These are phyloP conservation scores for Malassezia dermatis DNA, from an alignment of 1,284 basidiomycete species.

Conservation along the genomic window DNA sequence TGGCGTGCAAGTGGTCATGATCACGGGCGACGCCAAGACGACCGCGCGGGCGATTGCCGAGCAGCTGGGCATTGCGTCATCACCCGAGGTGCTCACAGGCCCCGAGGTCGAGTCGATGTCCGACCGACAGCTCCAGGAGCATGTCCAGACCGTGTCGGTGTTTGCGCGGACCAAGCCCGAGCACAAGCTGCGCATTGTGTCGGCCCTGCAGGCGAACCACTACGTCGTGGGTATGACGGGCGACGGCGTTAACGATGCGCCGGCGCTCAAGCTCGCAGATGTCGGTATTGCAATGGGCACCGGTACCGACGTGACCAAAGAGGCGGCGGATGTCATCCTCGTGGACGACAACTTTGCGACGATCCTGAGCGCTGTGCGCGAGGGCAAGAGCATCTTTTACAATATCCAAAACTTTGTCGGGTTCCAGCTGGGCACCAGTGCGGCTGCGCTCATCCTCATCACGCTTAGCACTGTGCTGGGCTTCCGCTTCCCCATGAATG, in stretches of 20 bases:
- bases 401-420: conserved; percentile 96
- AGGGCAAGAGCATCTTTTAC: conserved; percentile 93
- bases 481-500: conserved; percentile 81
- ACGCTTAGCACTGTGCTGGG: conserved; percentile 81
- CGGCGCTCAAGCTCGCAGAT: conserved; percentile 92
- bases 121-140: conserved; percentile 68
- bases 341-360: conserved; percentile 96
- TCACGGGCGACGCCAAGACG: conserved; percentile 85
- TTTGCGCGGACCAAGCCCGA: conserved; percentile 89
- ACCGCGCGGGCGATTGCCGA: conserved; percentile 82
- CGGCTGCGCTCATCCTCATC: conserved; percentile 85
- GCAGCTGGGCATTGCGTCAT: conserved; percentile 63
- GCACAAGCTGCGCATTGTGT: conserved; percentile 94
- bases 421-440: conserved; percentile 93
- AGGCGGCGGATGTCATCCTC: conserved; percentile 90
- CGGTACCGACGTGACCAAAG: conserved; percentile 95
- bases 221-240: conserved; percentile 94
- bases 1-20: conserved; percentile 93
- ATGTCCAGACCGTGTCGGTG: conserved; percentile 69
- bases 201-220: conserved; percentile 77
- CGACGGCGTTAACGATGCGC: conserved; percentile 94
- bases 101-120: conserved; percentile 66
- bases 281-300: conserved; percentile 96
- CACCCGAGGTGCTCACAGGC: conserved; percentile 60
- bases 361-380: conserved; percentile 84